These are phyloP conservation scores for Rhododendron kiyosumense DNA, from an alignment of 148 eudicot species.

Conservation along the genomic window DNA sequence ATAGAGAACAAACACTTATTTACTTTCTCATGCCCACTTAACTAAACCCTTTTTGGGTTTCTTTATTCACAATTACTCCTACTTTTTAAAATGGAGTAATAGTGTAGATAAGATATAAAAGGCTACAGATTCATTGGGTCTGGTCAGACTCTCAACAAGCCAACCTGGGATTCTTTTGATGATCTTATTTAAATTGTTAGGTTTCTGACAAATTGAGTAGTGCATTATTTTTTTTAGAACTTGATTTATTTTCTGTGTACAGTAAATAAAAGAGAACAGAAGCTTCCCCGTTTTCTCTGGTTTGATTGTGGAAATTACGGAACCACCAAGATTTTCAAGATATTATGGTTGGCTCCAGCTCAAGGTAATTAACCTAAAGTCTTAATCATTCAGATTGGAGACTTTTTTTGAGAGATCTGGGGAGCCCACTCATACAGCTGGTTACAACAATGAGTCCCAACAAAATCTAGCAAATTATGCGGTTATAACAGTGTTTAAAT, in stretches of 20 bases:
- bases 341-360: constrained; percentile 45
- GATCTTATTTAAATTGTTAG: background rate
- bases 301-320: constrained; percentile 17
- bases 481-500: background rate
- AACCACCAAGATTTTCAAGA: constrained; percentile 23
- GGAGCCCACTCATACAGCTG: constrained; percentile 42
- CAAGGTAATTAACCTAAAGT: constrained; percentile 15
- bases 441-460: constrained; percentile 30
- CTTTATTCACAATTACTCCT: background rate
- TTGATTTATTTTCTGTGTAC: constrained; percentile 6
- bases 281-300: constrained; percentile 28
- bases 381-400: constrained; percentile 40
- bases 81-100: background rate
- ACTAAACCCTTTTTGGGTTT: background rate
- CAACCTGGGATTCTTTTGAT: constrained; percentile 52
- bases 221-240: background rate
- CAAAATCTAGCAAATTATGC: constrained; percentile 13
- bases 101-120: constrained; percentile 9
- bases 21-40: too few relatives aligned
- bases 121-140: constrained; percentile 34
- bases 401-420: constrained; percentile 23
- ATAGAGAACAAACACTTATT: too few relatives aligned
- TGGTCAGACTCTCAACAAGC: constrained; percentile 38
- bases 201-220: constrained; percentile 4
- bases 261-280: constrained; percentile 32